Evolutionary conservation across 2,329 filamentous ascomycete species (phyloP).

Genomic region (Cladophialophora yegresii): DNA sequence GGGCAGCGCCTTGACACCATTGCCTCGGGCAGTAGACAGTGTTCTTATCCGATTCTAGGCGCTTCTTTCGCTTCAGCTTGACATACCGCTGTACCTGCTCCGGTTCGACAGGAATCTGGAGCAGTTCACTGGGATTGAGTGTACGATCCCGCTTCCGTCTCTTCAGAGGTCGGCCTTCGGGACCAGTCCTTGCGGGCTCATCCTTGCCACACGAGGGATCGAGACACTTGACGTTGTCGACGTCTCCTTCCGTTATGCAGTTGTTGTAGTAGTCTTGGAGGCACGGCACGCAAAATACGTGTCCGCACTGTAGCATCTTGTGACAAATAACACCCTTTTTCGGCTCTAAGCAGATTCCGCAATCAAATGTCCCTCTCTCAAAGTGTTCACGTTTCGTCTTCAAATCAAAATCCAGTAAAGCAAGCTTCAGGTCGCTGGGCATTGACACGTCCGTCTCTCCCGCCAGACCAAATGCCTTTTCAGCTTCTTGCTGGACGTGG

Average conservation of each 20-base stretch:
- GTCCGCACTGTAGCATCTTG: conserved; percentile 76
- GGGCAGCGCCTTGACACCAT: conserved; percentile 89
- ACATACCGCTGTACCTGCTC: conserved; percentile 82
- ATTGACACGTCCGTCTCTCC: conserved; percentile 47
- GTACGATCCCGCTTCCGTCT: conserved; percentile 65
- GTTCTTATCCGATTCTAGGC: conserved; percentile 85
- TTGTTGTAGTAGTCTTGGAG: conserved; percentile 86
- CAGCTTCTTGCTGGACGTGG: conserved; percentile 60
- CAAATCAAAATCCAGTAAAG: conserved; percentile 75
- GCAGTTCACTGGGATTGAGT: conserved; percentile 79
- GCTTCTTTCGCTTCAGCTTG: conserved; percentile 85
- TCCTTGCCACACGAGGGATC: conserved; percentile 73
- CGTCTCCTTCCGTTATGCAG: conserved; percentile 81
- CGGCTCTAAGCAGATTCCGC: conserved; percentile 84
- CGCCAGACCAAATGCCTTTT: conserved; percentile 56
- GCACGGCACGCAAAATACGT: conserved; percentile 89
- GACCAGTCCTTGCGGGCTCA: conserved; percentile 37
- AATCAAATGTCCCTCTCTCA: conserved; percentile 81
- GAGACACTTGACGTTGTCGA: conserved; percentile 77
- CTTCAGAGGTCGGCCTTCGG: conserved; percentile 40
- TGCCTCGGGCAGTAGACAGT: conserved; percentile 89
- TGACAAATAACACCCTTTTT: conserved; percentile 86
- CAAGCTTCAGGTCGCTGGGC: conserved; percentile 60
- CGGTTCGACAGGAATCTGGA: conserved; percentile 71
- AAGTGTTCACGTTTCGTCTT: conserved; percentile 74